Evolutionary conservation across 163 green algal species (phyloP).

Genomic region (Chlorella variabilis): DNA sequence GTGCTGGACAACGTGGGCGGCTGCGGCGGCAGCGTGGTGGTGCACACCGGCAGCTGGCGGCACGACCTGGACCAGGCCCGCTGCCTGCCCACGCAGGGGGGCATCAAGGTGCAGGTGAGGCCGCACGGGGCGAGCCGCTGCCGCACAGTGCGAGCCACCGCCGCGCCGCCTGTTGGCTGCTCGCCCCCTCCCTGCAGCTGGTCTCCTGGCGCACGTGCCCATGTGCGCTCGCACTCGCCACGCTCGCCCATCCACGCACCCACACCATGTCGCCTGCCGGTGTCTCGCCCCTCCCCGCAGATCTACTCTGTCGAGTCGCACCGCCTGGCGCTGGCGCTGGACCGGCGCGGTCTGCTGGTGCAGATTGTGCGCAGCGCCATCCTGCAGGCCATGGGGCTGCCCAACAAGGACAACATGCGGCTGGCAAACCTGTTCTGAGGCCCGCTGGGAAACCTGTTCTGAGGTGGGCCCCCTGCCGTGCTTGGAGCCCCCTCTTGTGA

Average conservation of each 20-base stretch:
- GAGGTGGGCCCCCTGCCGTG: too few species aligned
- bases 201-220: too few species aligned
- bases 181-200: too few species aligned
- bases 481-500: too few species aligned
- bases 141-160: too few species aligned
- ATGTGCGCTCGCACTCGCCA: too few species aligned
- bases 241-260: too few species aligned
- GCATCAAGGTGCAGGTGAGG: slow-evolving; percentile 1
- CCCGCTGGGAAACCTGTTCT: too few species aligned
- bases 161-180: too few species aligned
- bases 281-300: too few species aligned
- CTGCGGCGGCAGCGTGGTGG: slow-evolving; percentile 55
- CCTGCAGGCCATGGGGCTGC: slow-evolving; percentile 53
- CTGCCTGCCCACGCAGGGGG: slow-evolving; percentile 4
- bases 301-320: slow-evolving; percentile 74
- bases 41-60: slow-evolving; percentile 84
- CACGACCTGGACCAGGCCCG: slow-evolving; percentile 85
- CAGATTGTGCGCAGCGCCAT: slow-evolving; percentile 64
- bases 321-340: slow-evolving; percentile 72
- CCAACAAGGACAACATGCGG: slow-evolving; percentile 42
- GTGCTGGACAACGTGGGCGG: slow-evolving; percentile 46
- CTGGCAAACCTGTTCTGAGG: slow-evolving; percentile 45
- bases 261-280: too few species aligned
- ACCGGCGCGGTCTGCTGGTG: slow-evolving; percentile 57
- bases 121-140: too few species aligned